A percentile compares a stretch with the other conserved stretches of the same genome.
Conservation (phyloP, 208 protist genomes). For the Trypanosoma rangeli region DNA sequence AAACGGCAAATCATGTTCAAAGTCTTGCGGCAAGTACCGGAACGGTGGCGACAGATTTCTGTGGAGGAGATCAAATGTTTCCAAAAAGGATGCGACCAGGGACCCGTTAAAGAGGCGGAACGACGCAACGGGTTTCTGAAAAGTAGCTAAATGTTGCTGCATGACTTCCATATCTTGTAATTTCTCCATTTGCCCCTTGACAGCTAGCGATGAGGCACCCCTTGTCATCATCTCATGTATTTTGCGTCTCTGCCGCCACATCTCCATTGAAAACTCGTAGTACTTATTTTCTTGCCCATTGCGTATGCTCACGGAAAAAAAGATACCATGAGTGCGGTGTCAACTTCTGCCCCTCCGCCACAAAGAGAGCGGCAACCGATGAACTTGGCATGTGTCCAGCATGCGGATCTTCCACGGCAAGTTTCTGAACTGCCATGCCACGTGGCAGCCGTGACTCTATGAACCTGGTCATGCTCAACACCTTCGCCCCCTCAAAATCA, state of each 20-base stretch:
- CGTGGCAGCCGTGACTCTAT: conserved; percentile 54
- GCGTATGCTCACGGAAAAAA: conserved; percentile 78
- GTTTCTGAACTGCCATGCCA: conserved; percentile 66
- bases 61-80: conserved; percentile 72
- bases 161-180: conserved; percentile 78
- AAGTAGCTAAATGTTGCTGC: conserved; percentile 54
- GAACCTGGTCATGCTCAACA: conserved; percentile 67
- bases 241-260: conserved; percentile 64
- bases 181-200: conserved; percentile 50
- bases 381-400: conserved; percentile 26
- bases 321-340: conserved; percentile 76
- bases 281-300: conserved; percentile 65
- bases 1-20: conserved; percentile 79
- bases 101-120: conserved; percentile 86
- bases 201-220: conserved; percentile 46
- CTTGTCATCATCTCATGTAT: conserved; percentile 55
- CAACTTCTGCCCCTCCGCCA: conserved; percentile 58
- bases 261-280: conserved; percentile 71
- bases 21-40: conserved; percentile 87
- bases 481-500: conserved; percentile 65
- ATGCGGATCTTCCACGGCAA: conserved; percentile 37
- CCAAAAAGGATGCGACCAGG: conserved; percentile 77
- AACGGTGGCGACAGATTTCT: conserved; percentile 63
- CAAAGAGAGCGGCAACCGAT: conserved; percentile 52
- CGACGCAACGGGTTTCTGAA: conserved; percentile 28